Conservation (phyloP, 2,329 filamentous ascomycete species). For the Pyricularia sp. region DNA sequence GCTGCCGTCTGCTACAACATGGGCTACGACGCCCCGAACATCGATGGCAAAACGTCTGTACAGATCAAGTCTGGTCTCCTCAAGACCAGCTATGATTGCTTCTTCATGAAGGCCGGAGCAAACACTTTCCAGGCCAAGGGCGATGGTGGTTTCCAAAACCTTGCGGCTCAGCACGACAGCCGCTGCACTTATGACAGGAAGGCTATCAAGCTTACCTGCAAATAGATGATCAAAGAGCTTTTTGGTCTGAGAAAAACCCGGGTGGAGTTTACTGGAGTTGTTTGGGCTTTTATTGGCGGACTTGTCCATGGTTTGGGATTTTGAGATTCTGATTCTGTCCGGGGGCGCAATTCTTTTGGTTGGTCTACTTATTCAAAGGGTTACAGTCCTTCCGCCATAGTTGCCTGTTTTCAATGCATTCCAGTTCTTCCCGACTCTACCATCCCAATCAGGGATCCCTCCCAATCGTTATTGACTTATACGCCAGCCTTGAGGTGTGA, state of each 20-base stretch:
- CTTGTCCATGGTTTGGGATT: background rate
- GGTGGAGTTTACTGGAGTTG: background rate
- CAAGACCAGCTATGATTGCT: conserved; percentile 3
- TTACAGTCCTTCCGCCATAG: background rate
- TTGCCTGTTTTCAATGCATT: background rate
- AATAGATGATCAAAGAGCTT: background rate
- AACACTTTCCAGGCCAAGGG: conserved; percentile 2
- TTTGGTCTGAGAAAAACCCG: background rate
- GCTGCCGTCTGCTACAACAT: conserved; percentile 5
- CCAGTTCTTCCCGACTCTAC: background rate
- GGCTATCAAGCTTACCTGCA: background rate
- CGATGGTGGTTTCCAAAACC: conserved; percentile 1
- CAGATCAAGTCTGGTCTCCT: conserved; percentile 1
- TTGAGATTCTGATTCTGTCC: background rate
- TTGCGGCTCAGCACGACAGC: background rate
- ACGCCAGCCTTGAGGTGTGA: conserved; percentile 3
- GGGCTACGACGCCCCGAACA: background rate
- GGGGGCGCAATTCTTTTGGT: background rate
- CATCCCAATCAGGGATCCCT: no score
- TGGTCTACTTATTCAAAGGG: background rate
- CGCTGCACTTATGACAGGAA: conserved; percentile 3
- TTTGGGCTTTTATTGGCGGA: background rate
- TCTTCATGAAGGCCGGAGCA: background rate
- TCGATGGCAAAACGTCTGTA: background rate
- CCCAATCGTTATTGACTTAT: no score